Conservation (phyloP, 2,329 filamentous ascomycete genomes). For the Arthrobotrys pseudoclavata region DNA sequence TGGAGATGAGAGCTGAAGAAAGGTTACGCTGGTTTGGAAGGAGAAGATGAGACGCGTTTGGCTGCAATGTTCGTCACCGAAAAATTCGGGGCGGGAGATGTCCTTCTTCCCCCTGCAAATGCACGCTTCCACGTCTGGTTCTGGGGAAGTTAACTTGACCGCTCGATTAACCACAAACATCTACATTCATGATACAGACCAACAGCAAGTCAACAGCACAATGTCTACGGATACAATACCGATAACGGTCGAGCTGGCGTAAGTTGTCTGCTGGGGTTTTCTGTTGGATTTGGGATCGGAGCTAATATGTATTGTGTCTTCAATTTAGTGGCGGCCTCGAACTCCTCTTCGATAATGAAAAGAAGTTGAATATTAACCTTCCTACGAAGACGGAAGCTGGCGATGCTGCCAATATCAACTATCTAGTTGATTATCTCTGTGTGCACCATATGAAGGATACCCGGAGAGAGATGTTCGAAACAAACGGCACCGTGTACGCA, state of each 20-base stretch:
- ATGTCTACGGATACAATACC: slow-evolving; percentile 46
- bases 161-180: neutral
- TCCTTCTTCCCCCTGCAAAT: slow-evolving; percentile 17
- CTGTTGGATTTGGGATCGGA: neutral
- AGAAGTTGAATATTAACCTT: slow-evolving; percentile 78
- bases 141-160: slow-evolving; percentile 27
- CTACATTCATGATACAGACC: neutral
- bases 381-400: slow-evolving; percentile 73
- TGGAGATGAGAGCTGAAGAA: slow-evolving; percentile 13
- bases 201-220: neutral
- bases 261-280: slow-evolving; percentile 64
- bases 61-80: slow-evolving; percentile 41
- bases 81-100: slow-evolving; percentile 59
- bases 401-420: slow-evolving; percentile 76
- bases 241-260: slow-evolving; percentile 68
- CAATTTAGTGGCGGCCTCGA: slow-evolving; percentile 85
- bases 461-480: slow-evolving; percentile 87
- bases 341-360: slow-evolving; percentile 88
- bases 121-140: neutral
- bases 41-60: slow-evolving; percentile 53
- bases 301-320: slow-evolving; percentile 14
- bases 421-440: slow-evolving; percentile 83
- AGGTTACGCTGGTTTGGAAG: slow-evolving; percentile 19
- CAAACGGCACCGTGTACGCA: slow-evolving; percentile 88
- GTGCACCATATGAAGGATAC: slow-evolving; percentile 85